Conservation (phyloP, 495 filamentous ascomycete genomes). For the Penicillium antarcticum region DNA sequence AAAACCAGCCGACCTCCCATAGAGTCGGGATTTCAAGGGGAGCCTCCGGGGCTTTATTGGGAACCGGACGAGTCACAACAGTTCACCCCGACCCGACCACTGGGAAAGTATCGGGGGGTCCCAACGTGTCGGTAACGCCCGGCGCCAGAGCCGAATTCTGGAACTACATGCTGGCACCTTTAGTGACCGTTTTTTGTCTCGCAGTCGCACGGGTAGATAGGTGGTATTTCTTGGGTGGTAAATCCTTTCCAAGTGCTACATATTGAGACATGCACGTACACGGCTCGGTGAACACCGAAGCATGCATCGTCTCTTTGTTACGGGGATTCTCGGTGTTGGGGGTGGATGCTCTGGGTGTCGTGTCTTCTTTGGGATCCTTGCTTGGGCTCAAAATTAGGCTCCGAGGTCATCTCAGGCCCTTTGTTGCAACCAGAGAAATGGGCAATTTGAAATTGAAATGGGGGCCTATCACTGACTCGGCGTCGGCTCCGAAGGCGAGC, state of each 20-base stretch:
- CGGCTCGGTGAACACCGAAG: not conserved
- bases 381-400: not conserved
- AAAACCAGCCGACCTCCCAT: constrained; percentile 12
- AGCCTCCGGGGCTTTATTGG: constrained; percentile 11
- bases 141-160: constrained; percentile 14
- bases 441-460: not conserved
- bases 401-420: too few species aligned
- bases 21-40: constrained; percentile 16
- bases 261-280: not conserved
- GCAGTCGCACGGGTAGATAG: not conserved
- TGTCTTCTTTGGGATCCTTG: not conserved
- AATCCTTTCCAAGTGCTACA: too few species aligned
- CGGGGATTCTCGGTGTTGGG: not conserved
- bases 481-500: too few species aligned
- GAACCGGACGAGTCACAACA: constrained; percentile 18
- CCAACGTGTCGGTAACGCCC: constrained; percentile 25
- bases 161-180: not conserved
- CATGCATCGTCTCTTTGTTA: not conserved
- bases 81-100: constrained; percentile 19
- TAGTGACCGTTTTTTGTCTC: not conserved
- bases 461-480: not conserved
- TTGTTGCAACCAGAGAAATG: too few species aligned
- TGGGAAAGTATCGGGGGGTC: constrained; percentile 23
- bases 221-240: too few species aligned
- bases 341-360: not conserved